Base-by-base conservation (phyloP, 1,284 basidiomycete species). In the Ustilago sp. region DNA sequence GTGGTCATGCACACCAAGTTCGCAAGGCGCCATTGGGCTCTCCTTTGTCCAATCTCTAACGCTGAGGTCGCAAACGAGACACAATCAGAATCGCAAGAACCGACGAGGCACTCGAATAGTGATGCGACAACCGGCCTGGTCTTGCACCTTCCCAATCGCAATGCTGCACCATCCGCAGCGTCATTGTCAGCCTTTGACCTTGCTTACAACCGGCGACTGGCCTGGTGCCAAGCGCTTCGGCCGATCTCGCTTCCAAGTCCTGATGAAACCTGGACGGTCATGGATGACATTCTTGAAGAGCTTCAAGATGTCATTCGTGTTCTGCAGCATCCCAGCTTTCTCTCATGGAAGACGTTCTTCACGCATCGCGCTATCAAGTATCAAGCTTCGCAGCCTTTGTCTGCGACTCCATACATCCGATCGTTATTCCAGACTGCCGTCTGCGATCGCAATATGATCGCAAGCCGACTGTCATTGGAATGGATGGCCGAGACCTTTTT, bases 161-260 rank as follows among this genome's bases (percentile, higher is more conserved):
- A 61, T 72, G 0, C 55, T 23, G 75, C 75, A 4, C 81, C 87
- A 2, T 86, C 87, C 19, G 91, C 91, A 1, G 87, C 88, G 0
- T 90, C 90, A 0, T 85, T 83, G 32, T 86, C 88, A 0, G 90
- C 90, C 0, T 92, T 94, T 65, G 93, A 93, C 82, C 90, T 92
- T 4, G 88, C 90, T 47, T 90, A 93, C 55, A 89, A 90, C 2
- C 90, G 93, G 7, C 88, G 89, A 54, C 88, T 95, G 0, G 91
- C 91, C 32, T 91, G 91, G 43, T 90, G 90, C 69, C 91, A 93
- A 83, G 94, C 94, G 0, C 89, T 93, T 8, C 90, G 91, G 15
- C 87, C 90, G 3, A 87, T 93, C 17, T 85, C 88, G 4, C 81
- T 92, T 0, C 90, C 90, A 0, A 76, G 88, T 1, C 87, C 89